These are phyloP conservation scores for Helicostylum pulchrum DNA, from an alignment of 192 early-diverging fungal genomes.

Conservation along the genomic window DNA sequence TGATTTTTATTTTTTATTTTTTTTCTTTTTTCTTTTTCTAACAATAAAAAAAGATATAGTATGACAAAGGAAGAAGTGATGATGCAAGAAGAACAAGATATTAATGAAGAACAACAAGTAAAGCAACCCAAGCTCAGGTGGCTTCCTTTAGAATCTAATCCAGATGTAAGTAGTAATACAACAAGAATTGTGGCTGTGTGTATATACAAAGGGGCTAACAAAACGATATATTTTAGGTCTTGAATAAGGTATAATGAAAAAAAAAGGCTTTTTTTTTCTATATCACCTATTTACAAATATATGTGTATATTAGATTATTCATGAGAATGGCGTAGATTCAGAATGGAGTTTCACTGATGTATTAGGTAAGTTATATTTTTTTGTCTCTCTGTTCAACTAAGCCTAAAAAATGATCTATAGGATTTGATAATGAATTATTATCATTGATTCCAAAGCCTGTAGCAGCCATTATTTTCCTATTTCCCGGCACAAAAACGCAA, in stretches of 20 bases:
- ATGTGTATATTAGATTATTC: conserved; percentile 50
- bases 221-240: conserved; percentile 44
- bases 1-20: too few species aligned
- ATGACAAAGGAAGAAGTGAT: too few species aligned
- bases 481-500: conserved; percentile 67
- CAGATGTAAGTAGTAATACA: conserved; percentile 52
- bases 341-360: conserved; percentile 76
- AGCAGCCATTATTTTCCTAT: conserved; percentile 81
- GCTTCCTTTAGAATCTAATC: conserved; percentile 89
- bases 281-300: neutral
- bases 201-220: neutral
- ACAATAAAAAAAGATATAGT: too few species aligned
- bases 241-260: conserved; percentile 52
- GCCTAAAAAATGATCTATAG: too few species aligned
- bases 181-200: neutral
- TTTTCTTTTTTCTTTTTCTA: too few species aligned
- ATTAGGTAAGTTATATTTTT: conserved; percentile 46
- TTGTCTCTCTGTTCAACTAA: too few species aligned
- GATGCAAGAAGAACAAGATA: too few species aligned
- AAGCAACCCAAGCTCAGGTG: conserved; percentile 43
- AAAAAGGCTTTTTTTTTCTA: neutral
- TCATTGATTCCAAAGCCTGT: conserved; percentile 79
- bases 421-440: conserved; percentile 77
- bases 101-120: too few species aligned
- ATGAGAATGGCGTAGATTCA: conserved; percentile 63